Evolutionary conservation across 1,139 yeast species (phyloP), one percentile per base, ranked within the genome.

Genomic region (Eremothecium coryli): DNA sequence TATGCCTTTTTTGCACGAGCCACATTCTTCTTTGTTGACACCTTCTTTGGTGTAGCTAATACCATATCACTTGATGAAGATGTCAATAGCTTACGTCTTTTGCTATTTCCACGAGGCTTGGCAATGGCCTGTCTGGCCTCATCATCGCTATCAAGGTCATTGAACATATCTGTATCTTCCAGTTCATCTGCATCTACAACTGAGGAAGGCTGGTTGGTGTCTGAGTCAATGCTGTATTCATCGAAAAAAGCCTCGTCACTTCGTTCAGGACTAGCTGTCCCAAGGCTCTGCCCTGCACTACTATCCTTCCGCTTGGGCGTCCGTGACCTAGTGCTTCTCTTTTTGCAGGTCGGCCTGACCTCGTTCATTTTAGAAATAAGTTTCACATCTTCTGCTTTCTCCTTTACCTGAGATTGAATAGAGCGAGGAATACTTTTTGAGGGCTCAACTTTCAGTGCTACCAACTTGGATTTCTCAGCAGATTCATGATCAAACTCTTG

Each of bases 1-100:
- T 56, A 55, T 17, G 55, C 55, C 37, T 53, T 54, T 31, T 54
- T 56, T 6, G 60, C 58, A 27, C 60, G 46, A 10, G 43, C 52
- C 13, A 54, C 56, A 35, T 54, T 55, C 28, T 46, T 54, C 33
- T 53, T 56, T 1, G 58, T 51, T 21, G 23, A 26, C 16, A 31
- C 32, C 15, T 29, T 34, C 14, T 32, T 31, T 21, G 37, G 30
- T 1, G 38, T 18, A 26, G 42, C 18, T 11, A 37, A 13, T 14
- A 22, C 26, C 18, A 20, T 30, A 6, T 23, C 6, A 4, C 23
- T 21, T 12, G 30, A 21, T 10, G 17, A 27, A 2, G 16, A 16
- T 23, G 22, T 12, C n/a, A n/a, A n/a, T n/a, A n/a, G n/a, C 30
- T 17, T 27, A 17, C 30, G 22, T 22, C 16, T 17, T 29, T 17